phyloP scores from a whole-genome alignment of 108 stramenopile genomes.

The Skeletonema menzelii region DNA sequence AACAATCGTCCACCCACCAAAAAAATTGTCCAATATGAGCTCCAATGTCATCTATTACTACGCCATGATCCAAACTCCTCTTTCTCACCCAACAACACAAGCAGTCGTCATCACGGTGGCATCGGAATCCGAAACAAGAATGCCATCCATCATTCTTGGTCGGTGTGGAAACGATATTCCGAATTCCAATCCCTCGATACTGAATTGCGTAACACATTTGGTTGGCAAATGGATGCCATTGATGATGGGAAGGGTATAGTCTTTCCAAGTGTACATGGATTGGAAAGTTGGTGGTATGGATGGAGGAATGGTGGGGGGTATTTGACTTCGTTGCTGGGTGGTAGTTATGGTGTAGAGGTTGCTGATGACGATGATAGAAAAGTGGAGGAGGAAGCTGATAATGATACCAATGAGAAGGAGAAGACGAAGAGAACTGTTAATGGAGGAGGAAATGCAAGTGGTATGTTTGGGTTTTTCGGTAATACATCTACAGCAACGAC shows the following conservation, averaged over 20 bases:
- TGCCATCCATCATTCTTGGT: conserved; percentile 17
- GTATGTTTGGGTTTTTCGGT: background rate
- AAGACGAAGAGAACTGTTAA: background rate
- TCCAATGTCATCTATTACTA: conserved; percentile 24
- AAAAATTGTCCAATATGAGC: conserved; percentile 37
- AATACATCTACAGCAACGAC: background rate
- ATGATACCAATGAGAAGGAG: background rate
- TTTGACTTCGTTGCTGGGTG: conserved; percentile 6
- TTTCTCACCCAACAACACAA: background rate
- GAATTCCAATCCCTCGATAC: conserved; percentile 24
- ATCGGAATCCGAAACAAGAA: background rate
- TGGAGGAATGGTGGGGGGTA: conserved; percentile 1
- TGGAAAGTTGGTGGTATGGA: conserved; percentile 38
- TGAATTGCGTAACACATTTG: conserved; percentile 19
- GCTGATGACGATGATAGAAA: background rate
- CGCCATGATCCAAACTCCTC: conserved; percentile 13
- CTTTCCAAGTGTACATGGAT: conserved; percentile 23
- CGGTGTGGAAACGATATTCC: conserved; percentile 44
- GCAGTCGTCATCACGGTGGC: background rate
- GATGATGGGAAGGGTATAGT: conserved; percentile 27
- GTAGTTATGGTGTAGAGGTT: background rate
- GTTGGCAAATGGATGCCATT: conserved; percentile 45
- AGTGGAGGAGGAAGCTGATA: background rate
- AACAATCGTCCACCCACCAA: conserved; percentile 4
- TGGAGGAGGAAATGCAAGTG: background rate